Evolutionary conservation across 148 eudicot species (phyloP).

Genomic region (Gaultheria prostrata): DNA sequence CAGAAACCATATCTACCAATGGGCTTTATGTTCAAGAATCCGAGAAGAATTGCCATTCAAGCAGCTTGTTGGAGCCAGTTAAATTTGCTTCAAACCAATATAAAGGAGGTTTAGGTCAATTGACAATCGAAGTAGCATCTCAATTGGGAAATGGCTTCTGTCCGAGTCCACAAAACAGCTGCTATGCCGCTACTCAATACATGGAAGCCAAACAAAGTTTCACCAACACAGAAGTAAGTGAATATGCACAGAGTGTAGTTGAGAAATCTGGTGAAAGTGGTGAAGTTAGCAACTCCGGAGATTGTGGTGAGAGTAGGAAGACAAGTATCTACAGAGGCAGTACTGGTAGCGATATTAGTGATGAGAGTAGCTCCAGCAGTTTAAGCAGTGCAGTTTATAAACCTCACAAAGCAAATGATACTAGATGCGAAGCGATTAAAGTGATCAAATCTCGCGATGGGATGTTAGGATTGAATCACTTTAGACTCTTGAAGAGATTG

Average conservation of each 20-base stretch:
- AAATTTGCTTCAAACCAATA: slow-evolving; percentile 18
- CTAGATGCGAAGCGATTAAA: slow-evolving; percentile 82
- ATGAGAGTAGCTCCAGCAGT: slow-evolving; percentile 84
- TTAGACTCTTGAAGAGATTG: slow-evolving; percentile 61
- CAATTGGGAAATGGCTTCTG: slow-evolving; percentile 36
- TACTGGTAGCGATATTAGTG: slow-evolving; percentile 81
- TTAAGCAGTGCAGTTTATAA: slow-evolving; percentile 58
- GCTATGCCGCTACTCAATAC: slow-evolving; percentile 62
- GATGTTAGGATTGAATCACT: slow-evolving; percentile 57
- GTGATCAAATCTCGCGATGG: slow-evolving; percentile 63
- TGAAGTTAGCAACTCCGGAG: slow-evolving; percentile 46
- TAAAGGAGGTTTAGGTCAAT: slow-evolving; percentile 22
- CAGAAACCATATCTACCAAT: slow-evolving; percentile 30
- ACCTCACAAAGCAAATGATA: slow-evolving; percentile 83
- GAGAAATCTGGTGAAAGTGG: slow-evolving; percentile 52
- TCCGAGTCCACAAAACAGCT: slow-evolving; percentile 74
- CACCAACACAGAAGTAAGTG: slow-evolving; percentile 72
- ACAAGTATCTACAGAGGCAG: slow-evolving; percentile 69
- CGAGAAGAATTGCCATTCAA: slow-evolving; percentile 24
- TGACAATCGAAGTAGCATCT: slow-evolving; percentile 25
- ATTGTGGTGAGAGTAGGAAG: slow-evolving; percentile 61
- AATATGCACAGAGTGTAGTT: slow-evolving; percentile 42
- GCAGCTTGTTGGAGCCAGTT: slow-evolving; percentile 24
- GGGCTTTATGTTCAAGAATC: slow-evolving; percentile 39
- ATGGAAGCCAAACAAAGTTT: slow-evolving; percentile 80